These are phyloP conservation scores for Amanita polypyramis DNA, from an alignment of 768 basidiomycete genomes.

Conservation along the genomic window DNA sequence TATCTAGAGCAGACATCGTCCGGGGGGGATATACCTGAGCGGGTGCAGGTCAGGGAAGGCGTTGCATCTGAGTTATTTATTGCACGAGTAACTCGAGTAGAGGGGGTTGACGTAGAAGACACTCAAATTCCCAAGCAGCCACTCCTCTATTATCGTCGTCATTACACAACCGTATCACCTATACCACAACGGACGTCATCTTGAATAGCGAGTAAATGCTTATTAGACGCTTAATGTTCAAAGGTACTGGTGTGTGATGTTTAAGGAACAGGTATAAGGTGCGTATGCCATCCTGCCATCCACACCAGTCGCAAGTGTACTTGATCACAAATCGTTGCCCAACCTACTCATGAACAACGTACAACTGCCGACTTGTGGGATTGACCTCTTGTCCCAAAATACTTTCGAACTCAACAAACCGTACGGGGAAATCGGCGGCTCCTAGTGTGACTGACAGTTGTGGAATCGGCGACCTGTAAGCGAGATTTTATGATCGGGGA, in stretches of 20 bases:
- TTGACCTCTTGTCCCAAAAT: background rate
- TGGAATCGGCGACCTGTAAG: background rate
- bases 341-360: background rate
- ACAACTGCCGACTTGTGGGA: background rate
- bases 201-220: background rate
- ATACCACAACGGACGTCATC: conserved; percentile 15
- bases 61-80: conserved; percentile 67
- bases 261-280: too few relatives aligned
- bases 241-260: too few relatives aligned
- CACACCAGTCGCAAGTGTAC: too few relatives aligned
- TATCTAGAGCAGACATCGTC: conserved; percentile 19
- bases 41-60: conserved; percentile 12
- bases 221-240: background rate
- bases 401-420: conserved; percentile 26
- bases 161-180: conserved; percentile 34
- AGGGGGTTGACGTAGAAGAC: conserved; percentile 8
- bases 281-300: too few relatives aligned
- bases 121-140: conserved; percentile 28
- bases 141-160: conserved; percentile 52
- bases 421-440: conserved; percentile 21
- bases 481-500: background rate
- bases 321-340: too few relatives aligned
- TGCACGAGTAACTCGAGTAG: conserved; percentile 62
- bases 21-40: conserved; percentile 7
- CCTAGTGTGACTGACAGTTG: conserved; percentile 22